phyloP scores from a whole-genome alignment of 257 asterid species.

The Solanum chiquidenum region DNA sequence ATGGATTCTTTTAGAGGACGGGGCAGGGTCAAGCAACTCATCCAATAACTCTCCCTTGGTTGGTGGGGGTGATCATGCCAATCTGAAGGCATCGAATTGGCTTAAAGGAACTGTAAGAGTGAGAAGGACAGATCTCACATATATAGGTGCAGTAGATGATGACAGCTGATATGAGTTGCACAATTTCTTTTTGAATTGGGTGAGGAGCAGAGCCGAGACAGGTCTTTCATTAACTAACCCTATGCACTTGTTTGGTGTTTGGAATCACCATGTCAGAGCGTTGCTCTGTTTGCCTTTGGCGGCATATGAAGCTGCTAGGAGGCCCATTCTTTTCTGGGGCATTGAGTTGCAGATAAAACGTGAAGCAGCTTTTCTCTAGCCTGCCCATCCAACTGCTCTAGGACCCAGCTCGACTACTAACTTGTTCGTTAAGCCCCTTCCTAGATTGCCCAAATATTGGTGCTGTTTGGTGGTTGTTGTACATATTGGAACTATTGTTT shows the following conservation, averaged over 20 bases:
- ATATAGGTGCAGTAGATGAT: conserved; percentile 78
- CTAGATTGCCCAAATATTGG: conserved; percentile 28
- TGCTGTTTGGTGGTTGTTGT: conserved; percentile 36
- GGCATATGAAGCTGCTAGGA: conserved; percentile 24
- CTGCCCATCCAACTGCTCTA: conserved; percentile 13
- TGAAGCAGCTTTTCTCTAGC: conserved; percentile 5
- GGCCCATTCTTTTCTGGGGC: conserved; percentile 37
- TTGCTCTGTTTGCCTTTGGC: conserved; percentile 12
- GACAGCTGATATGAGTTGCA: conserved; percentile 53
- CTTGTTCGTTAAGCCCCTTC: conserved; percentile 26
- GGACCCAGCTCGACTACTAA: conserved; percentile 40
- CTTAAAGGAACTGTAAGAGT: conserved; percentile 82
- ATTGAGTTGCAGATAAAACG: conserved; percentile 2
- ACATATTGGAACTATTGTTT: conserved; percentile 30
- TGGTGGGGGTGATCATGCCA: conserved; percentile 46
- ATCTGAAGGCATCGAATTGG: conserved; percentile 62
- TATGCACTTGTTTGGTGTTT: neutral
- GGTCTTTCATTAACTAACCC: neutral
- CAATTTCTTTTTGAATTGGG: conserved; percentile 8
- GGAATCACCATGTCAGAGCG: conserved; percentile 4
- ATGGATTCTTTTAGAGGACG: conserved; percentile 92
- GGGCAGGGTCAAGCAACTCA: conserved; percentile 64
- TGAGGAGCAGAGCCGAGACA: conserved; percentile 5
- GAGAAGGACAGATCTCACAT: conserved; percentile 75
- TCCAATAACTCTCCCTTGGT: conserved; percentile 35